phyloP scores from a whole-genome alignment of 1,139 yeast genomes.

The Pichia sp. region DNA sequence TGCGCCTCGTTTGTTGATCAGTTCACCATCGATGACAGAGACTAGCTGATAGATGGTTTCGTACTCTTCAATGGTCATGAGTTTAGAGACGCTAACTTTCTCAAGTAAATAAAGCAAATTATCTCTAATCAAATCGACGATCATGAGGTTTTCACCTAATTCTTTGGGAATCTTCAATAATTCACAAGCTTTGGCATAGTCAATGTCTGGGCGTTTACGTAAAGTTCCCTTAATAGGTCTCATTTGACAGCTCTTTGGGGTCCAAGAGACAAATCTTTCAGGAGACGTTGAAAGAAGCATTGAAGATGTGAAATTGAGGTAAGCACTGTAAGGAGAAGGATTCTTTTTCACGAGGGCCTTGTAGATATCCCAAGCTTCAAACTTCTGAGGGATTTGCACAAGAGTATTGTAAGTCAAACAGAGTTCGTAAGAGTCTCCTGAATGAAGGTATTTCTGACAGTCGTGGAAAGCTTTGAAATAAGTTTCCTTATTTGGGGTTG shows the following conservation, averaged over 20 bases:
- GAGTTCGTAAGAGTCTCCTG: constrained; percentile 92
- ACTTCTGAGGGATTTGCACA: constrained; percentile 38
- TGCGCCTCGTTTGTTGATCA: constrained; percentile 29
- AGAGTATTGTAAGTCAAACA: constrained; percentile 80
- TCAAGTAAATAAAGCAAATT: constrained; percentile 71
- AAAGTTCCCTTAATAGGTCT: constrained; percentile 98
- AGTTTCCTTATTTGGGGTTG: constrained; percentile 45
- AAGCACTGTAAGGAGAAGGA: constrained; percentile 93
- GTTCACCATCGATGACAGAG: constrained; percentile 72
- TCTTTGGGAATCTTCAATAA: constrained; percentile 84
- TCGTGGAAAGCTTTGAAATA: constrained; percentile 51
- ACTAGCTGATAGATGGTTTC: constrained; percentile 87
- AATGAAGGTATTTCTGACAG: constrained; percentile 63
- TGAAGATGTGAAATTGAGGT: constrained; percentile 59
- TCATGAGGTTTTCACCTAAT: constrained; percentile 94
- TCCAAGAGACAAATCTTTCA: constrained; percentile 86
- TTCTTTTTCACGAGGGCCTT: constrained; percentile 62
- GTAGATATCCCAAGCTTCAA: constrained; percentile 74
- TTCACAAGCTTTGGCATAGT: constrained; percentile 50
- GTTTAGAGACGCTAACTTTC: constrained; percentile 61
- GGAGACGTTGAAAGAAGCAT: constrained; percentile 84
- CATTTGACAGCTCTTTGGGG: constrained; percentile 54
- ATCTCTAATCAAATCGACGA: constrained; percentile 91
- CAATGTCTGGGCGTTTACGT: constrained; percentile 47
- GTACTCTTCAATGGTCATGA: constrained; percentile 93